phyloP scores from a whole-genome alignment of 2,329 filamentous ascomycete species.

The Scortechinia acanthostroma region DNA sequence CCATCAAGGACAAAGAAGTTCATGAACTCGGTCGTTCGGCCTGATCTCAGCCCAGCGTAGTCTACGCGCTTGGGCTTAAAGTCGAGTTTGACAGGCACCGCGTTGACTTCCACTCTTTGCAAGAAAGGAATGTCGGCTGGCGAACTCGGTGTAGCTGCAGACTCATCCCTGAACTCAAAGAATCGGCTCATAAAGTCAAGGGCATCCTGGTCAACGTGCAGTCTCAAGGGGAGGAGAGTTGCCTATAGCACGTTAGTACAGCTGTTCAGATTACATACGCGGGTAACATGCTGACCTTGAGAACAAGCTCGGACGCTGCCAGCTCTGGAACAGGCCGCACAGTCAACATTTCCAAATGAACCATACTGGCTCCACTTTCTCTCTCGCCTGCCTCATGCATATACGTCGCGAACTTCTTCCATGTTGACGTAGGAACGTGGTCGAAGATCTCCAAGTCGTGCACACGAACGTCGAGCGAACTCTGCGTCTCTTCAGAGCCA shows the following conservation, averaged over 20 bases:
- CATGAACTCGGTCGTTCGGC: slow-evolving; percentile 96
- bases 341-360: slow-evolving; percentile 80
- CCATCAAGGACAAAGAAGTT: slow-evolving; percentile 92
- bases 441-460: slow-evolving; percentile 85
- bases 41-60: slow-evolving; percentile 84
- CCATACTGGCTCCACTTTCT: slow-evolving; percentile 81
- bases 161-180: slow-evolving; percentile 92
- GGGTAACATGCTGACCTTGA: slow-evolving; percentile 53
- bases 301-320: slow-evolving; percentile 80
- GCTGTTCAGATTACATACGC: no score
- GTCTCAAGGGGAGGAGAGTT: slow-evolving; percentile 70
- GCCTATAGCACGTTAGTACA: no score
- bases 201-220: slow-evolving; percentile 95
- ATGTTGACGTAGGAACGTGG: slow-evolving; percentile 88
- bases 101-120: slow-evolving; percentile 80
- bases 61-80: slow-evolving; percentile 99
- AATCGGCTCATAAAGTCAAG: slow-evolving; percentile 95
- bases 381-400: slow-evolving; percentile 80
- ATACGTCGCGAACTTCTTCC: slow-evolving; percentile 96
- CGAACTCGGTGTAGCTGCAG: slow-evolving; percentile 39
- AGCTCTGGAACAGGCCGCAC: slow-evolving; percentile 80
- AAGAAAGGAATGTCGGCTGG: slow-evolving; percentile 76
- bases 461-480: slow-evolving; percentile 77
- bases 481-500: slow-evolving; percentile 73
- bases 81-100: slow-evolving; percentile 76